These are phyloP conservation scores for Pythium dissotocum DNA, from an alignment of 352 stramenopile species.

Conservation along the genomic window DNA sequence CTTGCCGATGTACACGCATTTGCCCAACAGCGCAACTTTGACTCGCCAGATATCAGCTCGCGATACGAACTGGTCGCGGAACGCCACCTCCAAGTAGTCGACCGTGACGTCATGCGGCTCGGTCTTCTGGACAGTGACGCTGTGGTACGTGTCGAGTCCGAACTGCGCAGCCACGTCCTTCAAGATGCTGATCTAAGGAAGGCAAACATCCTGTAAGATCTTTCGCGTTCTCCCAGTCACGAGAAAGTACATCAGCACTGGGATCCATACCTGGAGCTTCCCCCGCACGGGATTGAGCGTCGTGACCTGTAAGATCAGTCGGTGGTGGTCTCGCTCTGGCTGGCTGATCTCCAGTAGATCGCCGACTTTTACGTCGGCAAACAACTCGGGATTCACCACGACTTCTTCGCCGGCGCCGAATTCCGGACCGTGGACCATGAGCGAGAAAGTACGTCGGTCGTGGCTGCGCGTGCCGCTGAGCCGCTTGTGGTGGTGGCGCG, in stretches of 20 bases:
- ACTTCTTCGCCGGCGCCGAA: conserved; percentile 67
- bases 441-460: conserved; percentile 47
- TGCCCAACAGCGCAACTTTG: conserved; percentile 76
- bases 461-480: conserved; percentile 27
- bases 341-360: conserved; percentile 69
- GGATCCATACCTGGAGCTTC: conserved; percentile 49
- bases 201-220: not conserved
- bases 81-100: conserved; percentile 88
- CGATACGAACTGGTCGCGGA: conserved; percentile 92
- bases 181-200: conserved; percentile 60
- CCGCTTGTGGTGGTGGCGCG: conserved; percentile 31
- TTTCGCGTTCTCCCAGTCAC: not conserved
- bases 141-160: conserved; percentile 61
- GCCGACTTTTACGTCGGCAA: conserved; percentile 49
- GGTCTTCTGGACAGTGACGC: conserved; percentile 58
- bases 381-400: conserved; percentile 76
- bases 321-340: conserved; percentile 53
- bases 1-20: conserved; percentile 78
- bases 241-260: conserved; percentile 2
- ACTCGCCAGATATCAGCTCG: conserved; percentile 89
- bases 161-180: conserved; percentile 79
- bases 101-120: conserved; percentile 56
- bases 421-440: conserved; percentile 74
- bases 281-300: conserved; percentile 63
- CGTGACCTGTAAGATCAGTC: conserved; percentile 65